Evolutionary conservation across 768 basidiomycete genomes (phyloP).

Genomic region (Stropharia rugosoannulata): DNA sequence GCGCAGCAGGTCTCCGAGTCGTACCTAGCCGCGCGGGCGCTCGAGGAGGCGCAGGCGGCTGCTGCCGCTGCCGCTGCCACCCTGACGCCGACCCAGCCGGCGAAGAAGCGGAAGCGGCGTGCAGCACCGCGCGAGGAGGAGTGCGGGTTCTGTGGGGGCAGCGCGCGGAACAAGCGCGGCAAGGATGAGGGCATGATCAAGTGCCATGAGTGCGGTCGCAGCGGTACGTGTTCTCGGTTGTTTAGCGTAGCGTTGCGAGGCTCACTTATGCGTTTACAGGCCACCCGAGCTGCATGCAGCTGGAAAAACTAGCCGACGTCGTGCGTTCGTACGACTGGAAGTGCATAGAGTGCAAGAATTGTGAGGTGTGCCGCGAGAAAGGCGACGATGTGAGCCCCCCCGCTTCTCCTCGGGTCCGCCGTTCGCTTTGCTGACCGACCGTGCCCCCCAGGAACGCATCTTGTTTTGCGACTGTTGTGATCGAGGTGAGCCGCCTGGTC

Average conservation of each 20-base stretch:
- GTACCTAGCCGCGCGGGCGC: constrained; percentile 50
- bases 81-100: constrained; percentile 30
- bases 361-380: constrained; percentile 82
- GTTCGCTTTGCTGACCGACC: constrained; percentile 12
- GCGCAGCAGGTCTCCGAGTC: constrained; percentile 59
- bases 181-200: constrained; percentile 70
- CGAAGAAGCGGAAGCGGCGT: constrained; percentile 40
- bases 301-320: constrained; percentile 54
- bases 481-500: constrained; percentile 50
- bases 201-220: constrained; percentile 81
- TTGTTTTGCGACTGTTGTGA: constrained; percentile 95
- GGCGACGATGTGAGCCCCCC: constrained; percentile 78
- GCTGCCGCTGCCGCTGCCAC: constrained; percentile 19
- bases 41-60: constrained; percentile 34
- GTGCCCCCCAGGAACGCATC: constrained; percentile 58
- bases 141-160: constrained; percentile 81
- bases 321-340: constrained; percentile 79
- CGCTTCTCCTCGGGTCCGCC: constrained; percentile 3
- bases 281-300: constrained; percentile 84
- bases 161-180: constrained; percentile 52
- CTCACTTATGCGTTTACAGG: constrained; percentile 39
- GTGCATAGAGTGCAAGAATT: constrained; percentile 90
- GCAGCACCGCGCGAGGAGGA: constrained; percentile 49
- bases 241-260: constrained; percentile 1
- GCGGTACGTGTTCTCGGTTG: constrained; percentile 47